Evolutionary conservation across 768 basidiomycete genomes (phyloP).

Genomic region (Russula sp.): DNA sequence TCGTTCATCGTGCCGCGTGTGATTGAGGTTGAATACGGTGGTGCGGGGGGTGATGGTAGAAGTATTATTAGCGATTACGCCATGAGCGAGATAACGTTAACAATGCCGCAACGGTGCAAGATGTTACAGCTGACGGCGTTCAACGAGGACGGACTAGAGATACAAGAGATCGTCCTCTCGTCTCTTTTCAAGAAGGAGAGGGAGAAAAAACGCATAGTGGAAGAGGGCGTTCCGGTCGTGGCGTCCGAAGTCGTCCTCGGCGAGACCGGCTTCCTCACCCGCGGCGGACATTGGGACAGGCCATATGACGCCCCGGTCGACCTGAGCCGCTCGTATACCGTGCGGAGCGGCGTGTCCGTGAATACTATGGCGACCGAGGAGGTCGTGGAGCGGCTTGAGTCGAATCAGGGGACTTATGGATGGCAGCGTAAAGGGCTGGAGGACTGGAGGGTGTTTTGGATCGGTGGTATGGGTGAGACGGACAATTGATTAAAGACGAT

Average conservation of each 20-base stretch:
- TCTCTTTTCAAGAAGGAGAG: constrained; percentile 31
- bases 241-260: constrained; percentile 59
- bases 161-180: constrained; percentile 61
- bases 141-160: constrained; percentile 68
- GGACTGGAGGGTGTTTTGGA: constrained; percentile 82
- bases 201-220: constrained; percentile 38
- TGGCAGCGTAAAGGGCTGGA: constrained; percentile 71
- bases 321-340: constrained; percentile 47
- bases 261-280: constrained; percentile 54
- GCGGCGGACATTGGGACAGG: constrained; percentile 50
- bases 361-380: constrained; percentile 56
- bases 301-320: constrained; percentile 34
- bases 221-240: constrained; percentile 44
- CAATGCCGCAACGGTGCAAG: constrained; percentile 31
- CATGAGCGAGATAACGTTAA: neutral
- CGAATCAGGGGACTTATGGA: constrained; percentile 68
- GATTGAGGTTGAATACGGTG: constrained; percentile 32
- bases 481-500: constrained; percentile 33
- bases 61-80: neutral
- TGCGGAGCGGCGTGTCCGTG: constrained; percentile 45
- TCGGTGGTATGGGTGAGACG: constrained; percentile 54
- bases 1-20: constrained; percentile 53
- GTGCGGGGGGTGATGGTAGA: neutral
- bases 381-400: constrained; percentile 44
- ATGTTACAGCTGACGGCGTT: constrained; percentile 70